A percentile compares a stretch with the other conserved stretches of the same genome.
Conservation (phyloP, 106 monocot genomes). For the Narthecium ossifragum region DNA sequence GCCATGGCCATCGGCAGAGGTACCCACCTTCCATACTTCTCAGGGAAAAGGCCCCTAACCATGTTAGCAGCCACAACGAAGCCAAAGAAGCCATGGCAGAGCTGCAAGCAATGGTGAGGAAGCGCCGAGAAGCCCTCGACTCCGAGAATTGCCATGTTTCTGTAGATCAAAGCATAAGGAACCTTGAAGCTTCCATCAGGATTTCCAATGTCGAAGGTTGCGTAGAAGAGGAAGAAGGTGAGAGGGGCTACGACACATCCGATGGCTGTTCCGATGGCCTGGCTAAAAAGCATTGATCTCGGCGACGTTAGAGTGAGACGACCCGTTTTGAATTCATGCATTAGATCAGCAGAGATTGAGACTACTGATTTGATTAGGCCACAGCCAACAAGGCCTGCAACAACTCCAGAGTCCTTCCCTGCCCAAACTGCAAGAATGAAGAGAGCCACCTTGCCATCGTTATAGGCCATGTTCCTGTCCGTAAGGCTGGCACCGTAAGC, state of each 20-base stretch:
- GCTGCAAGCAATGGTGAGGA: conserved; percentile 38
- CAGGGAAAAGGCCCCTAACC: conserved; percentile 54
- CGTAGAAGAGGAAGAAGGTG: conserved; percentile 47
- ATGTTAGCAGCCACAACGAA: conserved; percentile 61
- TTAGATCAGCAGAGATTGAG: conserved; percentile 39
- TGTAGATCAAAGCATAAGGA: conserved; percentile 72
- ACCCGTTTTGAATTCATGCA: conserved; percentile 41
- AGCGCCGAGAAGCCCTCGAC: conserved; percentile 43
- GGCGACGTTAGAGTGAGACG: conserved; percentile 59
- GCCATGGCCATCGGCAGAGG: conserved; percentile 98
- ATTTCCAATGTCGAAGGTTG: conserved; percentile 45
- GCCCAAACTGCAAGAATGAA: conserved; percentile 33
- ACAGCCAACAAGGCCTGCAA: conserved; percentile 42
- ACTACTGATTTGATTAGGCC: conserved; percentile 45
- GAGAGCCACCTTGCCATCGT: conserved; percentile 40
- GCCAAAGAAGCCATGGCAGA: conserved; percentile 77
- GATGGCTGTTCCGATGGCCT: conserved; percentile 38
- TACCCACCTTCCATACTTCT: conserved; percentile 56
- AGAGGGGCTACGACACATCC: conserved; percentile 34
- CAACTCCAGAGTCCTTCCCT: conserved; percentile 21
- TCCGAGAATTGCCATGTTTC: conserved; percentile 48
- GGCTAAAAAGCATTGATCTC: conserved; percentile 75
- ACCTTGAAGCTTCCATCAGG: conserved; percentile 38
- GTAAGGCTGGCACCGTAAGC: conserved; percentile 46
- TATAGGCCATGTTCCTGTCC: conserved; percentile 53